Conservation (phyloP, 2,329 filamentous ascomycete genomes). For the Camillea tinctor region DNA sequence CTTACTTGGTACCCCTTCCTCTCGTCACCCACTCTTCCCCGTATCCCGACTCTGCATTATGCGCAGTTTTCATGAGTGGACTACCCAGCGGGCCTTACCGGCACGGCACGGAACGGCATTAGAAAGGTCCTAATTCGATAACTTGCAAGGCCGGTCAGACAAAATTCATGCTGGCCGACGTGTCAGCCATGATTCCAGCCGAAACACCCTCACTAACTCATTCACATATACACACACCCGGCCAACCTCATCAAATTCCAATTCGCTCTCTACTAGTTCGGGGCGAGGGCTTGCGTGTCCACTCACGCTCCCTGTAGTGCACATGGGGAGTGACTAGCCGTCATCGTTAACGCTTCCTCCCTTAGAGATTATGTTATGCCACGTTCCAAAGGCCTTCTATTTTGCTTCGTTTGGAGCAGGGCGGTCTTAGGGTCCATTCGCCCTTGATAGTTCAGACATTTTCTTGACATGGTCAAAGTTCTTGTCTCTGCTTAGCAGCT, state of each 20-base stretch:
- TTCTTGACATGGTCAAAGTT: not conserved
- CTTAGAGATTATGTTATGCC: conserved; percentile 25
- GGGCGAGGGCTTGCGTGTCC: conserved; percentile 7
- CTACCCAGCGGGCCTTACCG: conserved; percentile 5
- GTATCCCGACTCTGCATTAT: conserved; percentile 7
- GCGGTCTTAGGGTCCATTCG: conserved; percentile 1
- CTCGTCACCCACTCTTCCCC: not conserved
- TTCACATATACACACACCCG: conserved; percentile 1
- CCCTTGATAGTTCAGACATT: not conserved
- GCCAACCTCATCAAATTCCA: conserved; percentile 4
- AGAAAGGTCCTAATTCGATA: conserved; percentile 9
- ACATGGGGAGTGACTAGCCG: conserved; percentile 12
- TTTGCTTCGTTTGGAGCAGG: conserved; percentile 14
- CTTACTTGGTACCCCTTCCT: conserved; percentile 13
- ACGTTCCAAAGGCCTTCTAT: conserved; percentile 24
- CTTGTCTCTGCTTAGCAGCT: conserved; percentile 7
- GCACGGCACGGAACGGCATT: conserved; percentile 10
- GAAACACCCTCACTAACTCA: not conserved
- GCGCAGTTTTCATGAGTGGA: not conserved
- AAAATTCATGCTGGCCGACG: conserved; percentile 3
- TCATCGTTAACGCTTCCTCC: conserved; percentile 22
- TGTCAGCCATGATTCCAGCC: conserved; percentile 12
- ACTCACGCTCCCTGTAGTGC: conserved; percentile 9
- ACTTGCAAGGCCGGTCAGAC: not conserved
- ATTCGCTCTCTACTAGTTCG: not conserved